Conservation (phyloP, 2,329 filamentous ascomycete genomes). For the Byssoonygena ceratinophila region DNA sequence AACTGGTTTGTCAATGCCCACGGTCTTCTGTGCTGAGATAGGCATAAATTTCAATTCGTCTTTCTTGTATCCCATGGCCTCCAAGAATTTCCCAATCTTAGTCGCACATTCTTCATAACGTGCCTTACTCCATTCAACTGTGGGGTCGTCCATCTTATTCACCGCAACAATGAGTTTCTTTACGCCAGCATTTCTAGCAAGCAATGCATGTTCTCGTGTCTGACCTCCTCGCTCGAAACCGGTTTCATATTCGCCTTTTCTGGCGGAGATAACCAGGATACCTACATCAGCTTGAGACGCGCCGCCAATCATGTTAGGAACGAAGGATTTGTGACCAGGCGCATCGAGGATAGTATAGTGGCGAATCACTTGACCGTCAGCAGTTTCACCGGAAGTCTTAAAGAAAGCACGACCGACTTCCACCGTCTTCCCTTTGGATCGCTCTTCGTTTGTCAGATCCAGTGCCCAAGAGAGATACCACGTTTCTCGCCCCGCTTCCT, state of each 20-base stretch:
- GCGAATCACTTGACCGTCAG: constrained; percentile 58
- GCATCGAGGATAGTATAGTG: constrained; percentile 95
- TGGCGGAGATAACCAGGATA: constrained; percentile 87
- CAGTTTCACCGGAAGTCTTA: constrained; percentile 52
- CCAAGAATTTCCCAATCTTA: constrained; percentile 79
- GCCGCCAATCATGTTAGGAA: constrained; percentile 96
- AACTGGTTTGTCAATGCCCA: constrained; percentile 81
- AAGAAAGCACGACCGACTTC: constrained; percentile 94
- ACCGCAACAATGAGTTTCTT: constrained; percentile 91
- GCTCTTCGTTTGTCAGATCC: constrained; percentile 92
- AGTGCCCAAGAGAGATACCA: constrained; percentile 99
- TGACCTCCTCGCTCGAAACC: constrained; percentile 95
- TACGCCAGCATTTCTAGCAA: constrained; percentile 96
- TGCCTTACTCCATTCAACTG: constrained; percentile 89
- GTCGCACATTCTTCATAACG: constrained; percentile 87
- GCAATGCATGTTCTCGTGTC: constrained; percentile 92
- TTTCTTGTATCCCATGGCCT: constrained; percentile 92
- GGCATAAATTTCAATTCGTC: constrained; percentile 92
- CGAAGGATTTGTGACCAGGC: constrained; percentile 94
- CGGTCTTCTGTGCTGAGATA: constrained; percentile 74
- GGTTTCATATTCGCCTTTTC: constrained; percentile 98
- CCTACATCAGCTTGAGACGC: constrained; percentile 89
- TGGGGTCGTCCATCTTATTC: constrained; percentile 99
- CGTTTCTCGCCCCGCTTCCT: constrained; percentile 89
- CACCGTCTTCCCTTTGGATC: constrained; percentile 93